phyloP scores from a whole-genome alignment of 2,329 filamentous ascomycete genomes.

The Teratosphaeria nubilosa region DNA sequence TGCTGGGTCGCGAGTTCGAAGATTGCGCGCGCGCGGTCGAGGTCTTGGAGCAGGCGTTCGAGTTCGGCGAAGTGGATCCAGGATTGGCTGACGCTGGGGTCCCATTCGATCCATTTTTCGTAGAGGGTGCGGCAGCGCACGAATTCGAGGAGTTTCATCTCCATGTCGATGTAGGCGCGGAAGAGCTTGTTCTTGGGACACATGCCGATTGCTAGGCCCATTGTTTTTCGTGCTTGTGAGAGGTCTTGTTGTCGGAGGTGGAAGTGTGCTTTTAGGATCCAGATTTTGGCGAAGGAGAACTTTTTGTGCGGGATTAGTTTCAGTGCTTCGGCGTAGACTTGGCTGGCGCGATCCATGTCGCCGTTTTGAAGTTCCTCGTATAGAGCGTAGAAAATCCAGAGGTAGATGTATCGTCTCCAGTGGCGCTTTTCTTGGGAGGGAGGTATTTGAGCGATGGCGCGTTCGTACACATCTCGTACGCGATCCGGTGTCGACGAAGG shows the following conservation, averaged over 20 bases:
- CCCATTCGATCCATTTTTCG: slow-evolving; percentile 89
- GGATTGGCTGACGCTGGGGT: slow-evolving; percentile 77
- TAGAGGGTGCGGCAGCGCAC: slow-evolving; percentile 81
- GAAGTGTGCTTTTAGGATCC: slow-evolving; percentile 88
- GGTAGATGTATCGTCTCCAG: slow-evolving; percentile 93
- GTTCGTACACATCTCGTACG: slow-evolving; percentile 86
- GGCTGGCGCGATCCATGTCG: slow-evolving; percentile 66
- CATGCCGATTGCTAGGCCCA: slow-evolving; percentile 84
- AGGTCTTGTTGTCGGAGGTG: slow-evolving; percentile 82
- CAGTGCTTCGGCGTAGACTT: slow-evolving; percentile 84
- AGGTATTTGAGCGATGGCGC: slow-evolving; percentile 88
- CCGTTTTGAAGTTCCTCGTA: slow-evolving; percentile 86
- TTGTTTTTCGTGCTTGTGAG: slow-evolving; percentile 69
- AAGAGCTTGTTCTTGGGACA: slow-evolving; percentile 95
- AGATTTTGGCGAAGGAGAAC: slow-evolving; percentile 95
- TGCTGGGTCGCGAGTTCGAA: slow-evolving; percentile 85
- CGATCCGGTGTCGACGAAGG: slow-evolving; percentile 60
- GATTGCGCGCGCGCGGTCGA: slow-evolving; percentile 78
- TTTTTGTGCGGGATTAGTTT: slow-evolving; percentile 87
- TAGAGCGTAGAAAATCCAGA: slow-evolving; percentile 95
- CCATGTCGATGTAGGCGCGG: slow-evolving; percentile 83
- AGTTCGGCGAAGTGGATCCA: slow-evolving; percentile 97
- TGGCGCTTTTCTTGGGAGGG: slow-evolving; percentile 94
- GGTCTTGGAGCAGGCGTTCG: slow-evolving; percentile 80
- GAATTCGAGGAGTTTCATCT: slow-evolving; percentile 91